These are phyloP conservation scores for Marsdenia floribunda DNA, from an alignment of 257 asterid genomes.

Conservation along the genomic window DNA sequence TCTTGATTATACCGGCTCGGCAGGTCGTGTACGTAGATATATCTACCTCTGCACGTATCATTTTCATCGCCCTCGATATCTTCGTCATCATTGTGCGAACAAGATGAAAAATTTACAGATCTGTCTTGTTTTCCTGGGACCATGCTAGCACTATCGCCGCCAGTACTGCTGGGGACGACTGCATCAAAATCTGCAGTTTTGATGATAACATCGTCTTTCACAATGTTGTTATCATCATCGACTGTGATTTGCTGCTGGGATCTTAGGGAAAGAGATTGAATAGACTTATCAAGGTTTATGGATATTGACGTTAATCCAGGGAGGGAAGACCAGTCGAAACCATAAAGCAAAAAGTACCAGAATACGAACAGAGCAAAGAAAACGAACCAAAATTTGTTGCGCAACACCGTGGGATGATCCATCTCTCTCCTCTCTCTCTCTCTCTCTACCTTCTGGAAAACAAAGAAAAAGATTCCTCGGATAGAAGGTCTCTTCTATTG, in stretches of 20 bases:
- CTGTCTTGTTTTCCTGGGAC: not conserved
- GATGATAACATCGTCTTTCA: not conserved
- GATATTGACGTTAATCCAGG: slow-evolving; percentile 30
- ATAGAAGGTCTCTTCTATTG: slow-evolving; percentile 12
- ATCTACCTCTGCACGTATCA: slow-evolving; percentile 37
- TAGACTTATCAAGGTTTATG: slow-evolving; percentile 11
- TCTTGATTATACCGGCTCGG: slow-evolving; percentile 52
- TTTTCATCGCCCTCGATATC: slow-evolving; percentile 22
- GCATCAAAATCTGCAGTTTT: not conserved
- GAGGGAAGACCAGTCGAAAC: slow-evolving; percentile 55
- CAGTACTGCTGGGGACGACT: not conserved
- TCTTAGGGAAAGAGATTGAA: slow-evolving; percentile 16
- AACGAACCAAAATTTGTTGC: slow-evolving; percentile 53
- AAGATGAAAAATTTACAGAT: not conserved
- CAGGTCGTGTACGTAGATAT: slow-evolving; percentile 57
- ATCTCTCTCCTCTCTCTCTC: slow-evolving; percentile 15
- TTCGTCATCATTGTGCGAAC: slow-evolving; percentile 7
- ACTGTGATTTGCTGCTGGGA: not conserved
- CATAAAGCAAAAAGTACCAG: slow-evolving; percentile 64
- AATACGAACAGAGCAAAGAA: slow-evolving; percentile 42
- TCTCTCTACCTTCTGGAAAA: not conserved
- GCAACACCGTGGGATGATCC: slow-evolving; percentile 35
- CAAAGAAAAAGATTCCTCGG: slow-evolving; percentile 3
- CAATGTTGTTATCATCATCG: too few relatives aligned
- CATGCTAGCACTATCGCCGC: slow-evolving; percentile 9